Conservation (phyloP, 2,329 filamentous ascomycete genomes). For the Cryphonectria japonica region DNA sequence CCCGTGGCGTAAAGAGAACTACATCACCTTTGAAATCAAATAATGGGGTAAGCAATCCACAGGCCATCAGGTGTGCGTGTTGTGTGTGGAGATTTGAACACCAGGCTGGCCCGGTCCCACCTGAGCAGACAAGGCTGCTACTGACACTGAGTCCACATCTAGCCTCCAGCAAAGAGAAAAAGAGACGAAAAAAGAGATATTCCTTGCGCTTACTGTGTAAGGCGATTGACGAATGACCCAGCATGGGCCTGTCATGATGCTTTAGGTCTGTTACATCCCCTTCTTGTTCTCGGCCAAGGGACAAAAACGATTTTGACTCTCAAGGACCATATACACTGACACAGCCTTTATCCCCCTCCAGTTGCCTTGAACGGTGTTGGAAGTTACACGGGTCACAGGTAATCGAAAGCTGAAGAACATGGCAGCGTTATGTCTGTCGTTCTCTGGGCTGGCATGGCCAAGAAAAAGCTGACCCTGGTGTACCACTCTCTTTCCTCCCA, state of each 20-base stretch:
- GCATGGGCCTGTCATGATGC: slow-evolving; percentile 25
- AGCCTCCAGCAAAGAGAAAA: slow-evolving; percentile 17
- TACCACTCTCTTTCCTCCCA: neutral
- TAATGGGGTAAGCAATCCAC: slow-evolving; percentile 3
- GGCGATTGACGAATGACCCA: slow-evolving; percentile 22
- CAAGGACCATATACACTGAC: neutral
- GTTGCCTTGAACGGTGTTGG: slow-evolving; percentile 9
- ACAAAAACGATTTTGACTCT: neutral
- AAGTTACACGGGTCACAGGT: slow-evolving; percentile 20
- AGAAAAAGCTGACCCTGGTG: neutral
- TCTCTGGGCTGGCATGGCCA: neutral
- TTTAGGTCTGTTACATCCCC: slow-evolving; percentile 3
- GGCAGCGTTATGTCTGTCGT: neutral
- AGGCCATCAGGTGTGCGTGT: neutral
- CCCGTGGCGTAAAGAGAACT: slow-evolving; percentile 10
- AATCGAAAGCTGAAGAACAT: neutral
- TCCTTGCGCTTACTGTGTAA: slow-evolving; percentile 20
- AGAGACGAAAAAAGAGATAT: slow-evolving; percentile 11
- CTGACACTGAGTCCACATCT: neutral
- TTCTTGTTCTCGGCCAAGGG: neutral
- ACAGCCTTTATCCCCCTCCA: neutral
- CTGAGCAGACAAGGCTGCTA: neutral
- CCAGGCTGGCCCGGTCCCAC: neutral
- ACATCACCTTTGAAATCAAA: slow-evolving; percentile 5
- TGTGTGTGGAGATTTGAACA: too few species aligned